Conservation (phyloP, 108 stramenopile genomes). For the Cyclotella sp. region DNA sequence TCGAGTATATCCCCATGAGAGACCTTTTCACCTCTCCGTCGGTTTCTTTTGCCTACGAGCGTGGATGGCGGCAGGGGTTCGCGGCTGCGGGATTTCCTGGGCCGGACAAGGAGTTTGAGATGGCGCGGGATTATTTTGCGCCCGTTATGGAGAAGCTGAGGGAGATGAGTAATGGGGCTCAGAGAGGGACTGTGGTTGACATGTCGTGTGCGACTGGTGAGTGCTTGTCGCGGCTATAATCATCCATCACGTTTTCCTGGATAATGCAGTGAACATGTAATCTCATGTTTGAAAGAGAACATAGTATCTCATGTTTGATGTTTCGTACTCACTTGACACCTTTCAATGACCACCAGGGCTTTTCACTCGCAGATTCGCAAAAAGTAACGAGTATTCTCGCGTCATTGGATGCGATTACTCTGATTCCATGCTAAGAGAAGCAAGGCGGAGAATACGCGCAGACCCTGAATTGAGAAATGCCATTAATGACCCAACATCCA, state of each 20-base stretch:
- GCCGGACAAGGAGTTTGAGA: slow-evolving; percentile 81
- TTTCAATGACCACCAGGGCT: slow-evolving; percentile 51
- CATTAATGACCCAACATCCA: slow-evolving; percentile 6
- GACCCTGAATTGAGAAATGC: slow-evolving; percentile 45
- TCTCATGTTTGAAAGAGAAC: not conserved
- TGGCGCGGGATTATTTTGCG: slow-evolving; percentile 85
- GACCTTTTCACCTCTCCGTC: slow-evolving; percentile 91
- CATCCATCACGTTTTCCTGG: not conserved
- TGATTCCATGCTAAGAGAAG: slow-evolving; percentile 90
- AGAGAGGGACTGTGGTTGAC: slow-evolving; percentile 81
- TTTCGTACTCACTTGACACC: not conserved
- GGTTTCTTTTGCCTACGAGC: slow-evolving; percentile 92
- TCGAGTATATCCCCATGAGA: slow-evolving; percentile 71
- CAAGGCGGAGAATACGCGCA: slow-evolving; percentile 72
- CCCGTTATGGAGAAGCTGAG: slow-evolving; percentile 53
- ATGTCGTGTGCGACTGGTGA: slow-evolving; percentile 94
- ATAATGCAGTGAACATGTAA: not conserved
- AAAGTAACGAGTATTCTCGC: slow-evolving; percentile 70
- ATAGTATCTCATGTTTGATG: not conserved
- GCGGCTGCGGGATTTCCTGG: slow-evolving; percentile 93
- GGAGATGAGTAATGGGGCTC: slow-evolving; percentile 5
- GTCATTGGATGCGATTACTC: slow-evolving; percentile 95
- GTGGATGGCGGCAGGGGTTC: slow-evolving; percentile 95
- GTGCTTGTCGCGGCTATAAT: slow-evolving; percentile 9
- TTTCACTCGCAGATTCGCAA: slow-evolving; percentile 88